Evolutionary conservation across 306 rosid species (phyloP).

Genomic region (Prunus dulcis): DNA sequence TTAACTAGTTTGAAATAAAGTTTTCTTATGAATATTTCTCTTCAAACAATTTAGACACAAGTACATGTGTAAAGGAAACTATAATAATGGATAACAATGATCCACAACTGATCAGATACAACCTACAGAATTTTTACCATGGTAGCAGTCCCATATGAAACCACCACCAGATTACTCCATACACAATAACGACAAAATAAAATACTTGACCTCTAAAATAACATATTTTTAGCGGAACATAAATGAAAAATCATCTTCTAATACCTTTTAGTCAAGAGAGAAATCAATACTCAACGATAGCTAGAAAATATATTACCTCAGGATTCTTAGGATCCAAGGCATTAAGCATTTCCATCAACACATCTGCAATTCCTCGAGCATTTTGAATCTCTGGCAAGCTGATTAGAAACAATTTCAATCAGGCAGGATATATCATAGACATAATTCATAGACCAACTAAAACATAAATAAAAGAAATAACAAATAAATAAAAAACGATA

Average conservation of each 20-base stretch:
- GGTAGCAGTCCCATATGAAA: not conserved
- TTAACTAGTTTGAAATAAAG: not conserved
- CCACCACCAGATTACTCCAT: not conserved
- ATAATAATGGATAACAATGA: not conserved
- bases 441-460: not conserved
- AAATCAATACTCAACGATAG: not conserved
- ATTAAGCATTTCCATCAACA: constrained; percentile 83
- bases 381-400: constrained; percentile 75
- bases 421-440: constrained; percentile 10
- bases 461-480: not conserved
- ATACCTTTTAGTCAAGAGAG: not conserved
- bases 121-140: not conserved
- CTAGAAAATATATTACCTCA: constrained; percentile 42
- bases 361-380: constrained; percentile 80
- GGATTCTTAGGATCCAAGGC: constrained; percentile 78
- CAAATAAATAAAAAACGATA: not conserved
- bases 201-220: not conserved
- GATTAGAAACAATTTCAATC: constrained; percentile 27
- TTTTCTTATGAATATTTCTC: not conserved
- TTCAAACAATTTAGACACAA: not conserved
- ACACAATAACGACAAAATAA: not conserved
- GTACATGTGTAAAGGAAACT: not conserved
- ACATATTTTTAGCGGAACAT: not conserved
- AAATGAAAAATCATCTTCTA: not conserved
- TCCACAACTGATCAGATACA: not conserved